Conservation (phyloP, 176 grass and related monocot genomes). For the Eragrostis nindensis region DNA sequence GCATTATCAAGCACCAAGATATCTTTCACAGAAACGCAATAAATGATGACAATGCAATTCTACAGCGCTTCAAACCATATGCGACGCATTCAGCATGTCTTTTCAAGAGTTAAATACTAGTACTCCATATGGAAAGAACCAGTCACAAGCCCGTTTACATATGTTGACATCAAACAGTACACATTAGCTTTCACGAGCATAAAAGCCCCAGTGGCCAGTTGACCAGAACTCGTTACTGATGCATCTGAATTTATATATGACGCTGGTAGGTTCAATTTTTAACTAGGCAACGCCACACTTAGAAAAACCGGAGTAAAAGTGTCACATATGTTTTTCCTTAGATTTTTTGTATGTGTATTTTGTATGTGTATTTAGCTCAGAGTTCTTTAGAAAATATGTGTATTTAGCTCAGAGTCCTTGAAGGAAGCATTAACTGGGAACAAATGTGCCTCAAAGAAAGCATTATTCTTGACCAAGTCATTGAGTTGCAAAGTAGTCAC, state of each 20-base stretch:
- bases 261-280: not conserved
- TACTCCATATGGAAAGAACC: not conserved
- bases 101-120: not conserved
- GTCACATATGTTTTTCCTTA: too few species aligned
- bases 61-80: not conserved
- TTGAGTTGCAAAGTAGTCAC: too few species aligned
- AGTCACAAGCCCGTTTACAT: not conserved
- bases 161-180: not conserved
- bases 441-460: too few species aligned
- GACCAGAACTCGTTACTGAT: not conserved
- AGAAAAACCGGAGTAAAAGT: not conserved
- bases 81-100: not conserved
- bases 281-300: not conserved
- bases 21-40: not conserved
- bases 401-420: too few species aligned
- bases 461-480: too few species aligned
- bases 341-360: too few species aligned
- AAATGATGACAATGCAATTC: not conserved
- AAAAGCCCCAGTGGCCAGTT: not conserved
- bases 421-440: too few species aligned
- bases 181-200: not conserved
- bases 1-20: not conserved
- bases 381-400: too few species aligned
- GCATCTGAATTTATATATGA: too few species aligned
- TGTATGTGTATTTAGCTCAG: too few species aligned